These are phyloP conservation scores for Ceratocystis diversiconidia DNA, from an alignment of 2,329 filamentous ascomycete genomes.

Conservation along the genomic window DNA sequence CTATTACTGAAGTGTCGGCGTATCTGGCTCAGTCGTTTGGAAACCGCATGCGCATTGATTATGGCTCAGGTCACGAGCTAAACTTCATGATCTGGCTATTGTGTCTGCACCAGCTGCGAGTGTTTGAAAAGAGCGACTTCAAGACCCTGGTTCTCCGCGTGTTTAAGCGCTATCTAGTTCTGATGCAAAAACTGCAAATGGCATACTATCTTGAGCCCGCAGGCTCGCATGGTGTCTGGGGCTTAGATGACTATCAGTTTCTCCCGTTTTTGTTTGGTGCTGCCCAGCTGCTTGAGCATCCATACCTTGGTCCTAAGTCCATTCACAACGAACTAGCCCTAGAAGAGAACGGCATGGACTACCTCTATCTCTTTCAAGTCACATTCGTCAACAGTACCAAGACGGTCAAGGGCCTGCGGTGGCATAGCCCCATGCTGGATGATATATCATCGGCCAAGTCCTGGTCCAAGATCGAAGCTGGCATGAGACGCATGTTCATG, in stretches of 20 bases:
- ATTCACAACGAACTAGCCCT: constrained; percentile 82
- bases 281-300: constrained; percentile 74
- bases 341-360: constrained; percentile 73
- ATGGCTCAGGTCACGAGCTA: constrained; percentile 91
- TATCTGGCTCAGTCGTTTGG: constrained; percentile 80
- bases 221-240: constrained; percentile 95
- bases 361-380: constrained; percentile 84
- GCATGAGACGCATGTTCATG: constrained; percentile 95
- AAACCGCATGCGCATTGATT: constrained; percentile 78
- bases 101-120: constrained; percentile 68
- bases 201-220: constrained; percentile 96
- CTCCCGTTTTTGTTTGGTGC: constrained; percentile 90
- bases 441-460: constrained; percentile 83
- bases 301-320: constrained; percentile 58
- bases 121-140: constrained; percentile 54
- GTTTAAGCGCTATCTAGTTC: constrained; percentile 65
- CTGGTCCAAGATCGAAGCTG: constrained; percentile 84
- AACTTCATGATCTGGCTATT: constrained; percentile 96
- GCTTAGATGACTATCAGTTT: constrained; percentile 94
- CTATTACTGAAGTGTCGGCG: constrained; percentile 56
- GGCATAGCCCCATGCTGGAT: constrained; percentile 97
- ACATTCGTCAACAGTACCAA: constrained; percentile 92
- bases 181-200: constrained; percentile 80
- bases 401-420: constrained; percentile 82
- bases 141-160: constrained; percentile 59